A percentile compares a stretch with the other conserved stretches of the same genome.
Conservation (phyloP, 2,329 filamentous ascomycete genomes). For the Verticillium tricorpus region DNA sequence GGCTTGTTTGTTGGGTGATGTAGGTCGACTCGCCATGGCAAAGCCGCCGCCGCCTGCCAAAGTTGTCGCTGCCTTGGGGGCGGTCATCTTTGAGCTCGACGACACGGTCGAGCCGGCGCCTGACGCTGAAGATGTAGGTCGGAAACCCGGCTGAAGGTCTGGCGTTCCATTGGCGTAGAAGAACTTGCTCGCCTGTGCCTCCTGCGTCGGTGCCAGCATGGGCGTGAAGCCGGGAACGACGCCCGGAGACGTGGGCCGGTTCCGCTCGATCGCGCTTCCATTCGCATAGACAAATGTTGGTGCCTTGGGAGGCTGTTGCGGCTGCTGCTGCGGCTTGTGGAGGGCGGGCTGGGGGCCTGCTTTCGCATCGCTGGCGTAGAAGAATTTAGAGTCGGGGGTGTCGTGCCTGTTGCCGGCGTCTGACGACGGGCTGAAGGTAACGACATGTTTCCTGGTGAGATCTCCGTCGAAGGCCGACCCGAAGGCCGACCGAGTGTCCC, state of each 20-base stretch:
- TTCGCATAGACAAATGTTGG: conserved; percentile 56
- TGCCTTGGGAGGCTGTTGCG: conserved; percentile 33
- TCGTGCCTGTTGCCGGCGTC: conserved; percentile 22
- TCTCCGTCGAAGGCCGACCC: conserved; percentile 16
- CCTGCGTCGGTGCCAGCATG: conserved; percentile 27
- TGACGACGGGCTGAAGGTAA: conserved; percentile 36
- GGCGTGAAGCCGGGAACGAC: conserved; percentile 25
- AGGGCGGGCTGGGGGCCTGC: conserved; percentile 10
- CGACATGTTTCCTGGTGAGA: conserved; percentile 19
- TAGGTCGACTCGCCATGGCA: conserved; percentile 30
- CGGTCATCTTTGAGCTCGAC: conserved; percentile 35
- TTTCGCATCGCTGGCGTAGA: conserved; percentile 80
- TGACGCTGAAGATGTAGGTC: conserved; percentile 27
- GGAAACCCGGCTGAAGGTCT: conserved; percentile 37
- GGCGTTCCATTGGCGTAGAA: conserved; percentile 68
- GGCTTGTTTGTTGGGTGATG: conserved; percentile 45
- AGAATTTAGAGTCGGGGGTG: conserved; percentile 67
- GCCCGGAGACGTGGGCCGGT: conserved; percentile 27
- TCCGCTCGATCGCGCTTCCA: conserved; percentile 34
- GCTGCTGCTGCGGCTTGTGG: conserved; percentile 19
- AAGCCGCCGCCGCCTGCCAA: conserved; percentile 18
- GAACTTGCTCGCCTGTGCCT: conserved; percentile 57
- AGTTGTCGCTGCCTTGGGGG: conserved; percentile 33
- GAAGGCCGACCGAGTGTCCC: conserved; percentile 35
- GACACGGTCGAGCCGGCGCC: conserved; percentile 41